Conservation (phyloP, 257 asterid genomes). For the Nicotiana attenuata region DNA sequence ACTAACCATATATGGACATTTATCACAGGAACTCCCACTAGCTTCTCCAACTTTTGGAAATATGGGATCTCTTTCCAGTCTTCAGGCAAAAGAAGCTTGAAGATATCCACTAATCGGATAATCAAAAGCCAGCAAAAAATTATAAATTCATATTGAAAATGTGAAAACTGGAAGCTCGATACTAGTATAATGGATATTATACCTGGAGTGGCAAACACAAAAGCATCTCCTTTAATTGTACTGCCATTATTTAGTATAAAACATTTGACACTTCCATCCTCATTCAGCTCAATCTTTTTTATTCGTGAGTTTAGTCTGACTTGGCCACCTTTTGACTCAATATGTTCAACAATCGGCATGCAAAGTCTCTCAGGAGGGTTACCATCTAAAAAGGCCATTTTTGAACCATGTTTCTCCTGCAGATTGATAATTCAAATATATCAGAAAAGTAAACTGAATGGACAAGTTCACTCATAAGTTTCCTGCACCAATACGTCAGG, state of each 20-base stretch:
- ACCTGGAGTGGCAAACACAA: slow-evolving; percentile 95
- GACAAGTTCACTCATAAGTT: neutral
- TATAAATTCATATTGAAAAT: neutral
- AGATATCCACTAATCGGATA: slow-evolving; percentile 57
- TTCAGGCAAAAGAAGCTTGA: slow-evolving; percentile 88
- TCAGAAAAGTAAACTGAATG: slow-evolving; percentile 6
- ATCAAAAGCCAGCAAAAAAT: slow-evolving; percentile 13
- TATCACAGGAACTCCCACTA: slow-evolving; percentile 96
- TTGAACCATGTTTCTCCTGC: slow-evolving; percentile 97
- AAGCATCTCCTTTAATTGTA: slow-evolving; percentile 74
- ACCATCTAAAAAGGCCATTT: slow-evolving; percentile 99
- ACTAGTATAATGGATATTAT: slow-evolving; percentile 13
- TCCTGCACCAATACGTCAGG: neutral
- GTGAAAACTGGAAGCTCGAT: neutral
- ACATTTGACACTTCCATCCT: slow-evolving; percentile 65
- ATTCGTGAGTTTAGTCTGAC: slow-evolving; percentile 74
- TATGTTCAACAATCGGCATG: slow-evolving; percentile 84
- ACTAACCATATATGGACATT: slow-evolving; percentile 89
- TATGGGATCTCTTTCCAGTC: slow-evolving; percentile 79
- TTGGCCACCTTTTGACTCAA: slow-evolving; percentile 71
- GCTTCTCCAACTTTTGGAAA: slow-evolving; percentile 70
- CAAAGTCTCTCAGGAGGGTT: slow-evolving; percentile 99
- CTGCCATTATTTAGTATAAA: slow-evolving; percentile 58
- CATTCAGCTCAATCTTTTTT: slow-evolving; percentile 65
- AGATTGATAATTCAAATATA: slow-evolving; percentile 2